Evolutionary conservation across 139 green algal species (phyloP), one percentile per base, ranked within the genome.

Genomic region (Bryopsis sp.): DNA sequence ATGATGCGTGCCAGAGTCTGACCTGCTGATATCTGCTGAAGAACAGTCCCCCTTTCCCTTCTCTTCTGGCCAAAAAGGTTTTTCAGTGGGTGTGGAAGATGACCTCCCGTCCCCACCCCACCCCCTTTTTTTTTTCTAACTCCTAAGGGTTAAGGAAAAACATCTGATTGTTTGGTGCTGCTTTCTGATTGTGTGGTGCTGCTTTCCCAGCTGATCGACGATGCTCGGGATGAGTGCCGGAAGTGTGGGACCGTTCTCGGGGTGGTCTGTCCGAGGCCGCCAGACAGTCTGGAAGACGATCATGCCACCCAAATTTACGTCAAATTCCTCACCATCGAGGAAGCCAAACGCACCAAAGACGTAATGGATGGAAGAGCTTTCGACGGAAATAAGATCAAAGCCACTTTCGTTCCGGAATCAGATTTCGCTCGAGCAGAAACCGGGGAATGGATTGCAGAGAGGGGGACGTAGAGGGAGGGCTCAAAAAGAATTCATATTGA

Each of bases 291-390:
- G 28, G 37, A 69, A 33, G 73, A 77, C 26, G 31, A 63, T 1
- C 75, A 81, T 58, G 64, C 72, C 15, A 77, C 74, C 29, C 76
- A 86, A 33, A 80, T 85, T 39, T 95, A 91, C 72, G 67, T 93
- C 63, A 82, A 81, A 73, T 90, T 82, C 61, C 48, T 5, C 1
- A 78, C 38, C 0, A 47, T 47, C 11, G 74, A 75, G 0, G 78
- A 92, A 54, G 81, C 76, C 5, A 75, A 75, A 48, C 6, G 39
- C 59, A 71, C 37, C 35, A 71, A 61, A 48, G 68, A 72, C 2
- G 76, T 82, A 48, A 86, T 84, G 78, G 76, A 95, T 62, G 80
- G 77, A 0, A 81, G 88, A 34, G 74, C 78, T 26, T 90, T 95
- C 64, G 86, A 95, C 60, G 86, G 82, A 61, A 85, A 84, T 68